Percentiles rank a stretch among this genome's conserved stretches.
These are phyloP conservation scores for Mycena olivaceomarginata DNA, from an alignment of 768 basidiomycete species.

Conservation along the genomic window DNA sequence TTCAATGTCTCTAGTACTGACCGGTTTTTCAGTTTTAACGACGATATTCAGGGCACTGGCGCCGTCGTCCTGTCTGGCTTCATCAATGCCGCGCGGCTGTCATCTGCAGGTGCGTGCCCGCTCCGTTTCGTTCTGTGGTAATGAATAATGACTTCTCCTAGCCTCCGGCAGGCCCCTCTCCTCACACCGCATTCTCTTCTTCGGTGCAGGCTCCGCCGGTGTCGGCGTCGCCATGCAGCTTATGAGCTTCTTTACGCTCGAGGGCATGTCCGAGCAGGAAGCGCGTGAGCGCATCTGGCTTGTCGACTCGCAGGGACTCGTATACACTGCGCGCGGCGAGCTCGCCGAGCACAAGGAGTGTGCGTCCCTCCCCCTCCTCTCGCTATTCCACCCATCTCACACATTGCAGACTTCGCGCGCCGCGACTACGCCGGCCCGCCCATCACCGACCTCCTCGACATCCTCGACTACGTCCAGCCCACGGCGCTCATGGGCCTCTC, in stretches of 20 bases:
- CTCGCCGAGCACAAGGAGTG: constrained; percentile 92
- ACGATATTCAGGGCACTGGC: constrained; percentile 94
- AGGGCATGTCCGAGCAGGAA: constrained; percentile 85
- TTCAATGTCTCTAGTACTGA: too few species aligned
- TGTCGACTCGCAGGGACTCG: constrained; percentile 91
- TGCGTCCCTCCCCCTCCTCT: constrained; percentile 52
- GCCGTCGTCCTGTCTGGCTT: constrained; percentile 95
- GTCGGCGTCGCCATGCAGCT: constrained; percentile 95
- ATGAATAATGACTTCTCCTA: too few species aligned
- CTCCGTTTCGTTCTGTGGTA: too few species aligned
- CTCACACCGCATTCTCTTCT: constrained; percentile 92
- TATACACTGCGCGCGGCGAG: constrained; percentile 83
- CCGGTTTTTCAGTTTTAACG: constrained; percentile 74
- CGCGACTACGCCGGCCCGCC: constrained; percentile 87
- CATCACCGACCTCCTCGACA: constrained; percentile 83
- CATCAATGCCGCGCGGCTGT: constrained; percentile 89
- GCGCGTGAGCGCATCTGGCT: constrained; percentile 88
- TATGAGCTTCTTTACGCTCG: constrained; percentile 91
- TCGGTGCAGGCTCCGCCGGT: constrained; percentile 94
- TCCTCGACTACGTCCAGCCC: constrained; percentile 88
- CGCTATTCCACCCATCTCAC: constrained; percentile 5
- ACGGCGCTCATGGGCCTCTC: constrained; percentile 94
- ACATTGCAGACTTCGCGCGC: constrained; percentile 83
- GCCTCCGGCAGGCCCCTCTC: constrained; percentile 81
- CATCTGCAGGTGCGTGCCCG: constrained; percentile 61